A percentile compares a stretch with the other conserved stretches of the same genome.
These are phyloP conservation scores for Escovopsis weberi DNA, from an alignment of 2,329 filamentous ascomycete genomes.

Conservation along the genomic window DNA sequence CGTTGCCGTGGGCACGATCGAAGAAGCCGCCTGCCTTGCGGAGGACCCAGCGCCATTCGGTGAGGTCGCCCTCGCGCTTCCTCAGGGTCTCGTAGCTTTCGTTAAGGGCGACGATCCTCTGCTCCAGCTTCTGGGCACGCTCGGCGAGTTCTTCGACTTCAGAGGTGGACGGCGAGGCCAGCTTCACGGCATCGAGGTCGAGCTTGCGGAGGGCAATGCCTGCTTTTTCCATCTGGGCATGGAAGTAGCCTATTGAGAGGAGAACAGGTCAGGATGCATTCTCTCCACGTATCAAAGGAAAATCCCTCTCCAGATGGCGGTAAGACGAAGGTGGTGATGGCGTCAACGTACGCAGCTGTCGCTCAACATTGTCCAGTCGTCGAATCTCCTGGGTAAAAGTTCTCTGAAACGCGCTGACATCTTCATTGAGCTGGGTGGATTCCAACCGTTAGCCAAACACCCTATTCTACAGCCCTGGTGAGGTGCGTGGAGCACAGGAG, in stretches of 20 bases:
- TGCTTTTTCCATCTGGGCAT: constrained; percentile 88
- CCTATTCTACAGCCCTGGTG: neutral
- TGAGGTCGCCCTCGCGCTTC: constrained; percentile 91
- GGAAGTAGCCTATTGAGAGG: constrained; percentile 64
- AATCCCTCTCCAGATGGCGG: neutral
- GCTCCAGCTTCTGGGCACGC: constrained; percentile 81
- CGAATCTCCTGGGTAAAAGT: constrained; percentile 97
- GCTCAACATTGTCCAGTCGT: constrained; percentile 92
- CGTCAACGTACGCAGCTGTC: constrained; percentile 69
- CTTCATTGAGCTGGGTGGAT: constrained; percentile 62
- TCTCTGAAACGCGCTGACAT: constrained; percentile 86
- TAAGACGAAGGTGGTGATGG: neutral
- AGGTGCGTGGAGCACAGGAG: no score
- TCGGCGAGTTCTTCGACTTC: constrained; percentile 95
- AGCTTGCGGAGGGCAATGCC: constrained; percentile 75
- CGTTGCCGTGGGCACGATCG: constrained; percentile 87
- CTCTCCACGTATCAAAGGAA: neutral
- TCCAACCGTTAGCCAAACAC: constrained; percentile 1
- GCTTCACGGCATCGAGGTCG: constrained; percentile 75
- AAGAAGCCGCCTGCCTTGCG: constrained; percentile 96
- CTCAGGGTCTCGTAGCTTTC: constrained; percentile 98
- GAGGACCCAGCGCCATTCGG: constrained; percentile 96
- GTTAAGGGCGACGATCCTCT: constrained; percentile 80
- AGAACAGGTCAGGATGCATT: constrained; percentile 4
- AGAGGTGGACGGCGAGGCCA: constrained; percentile 76